These are phyloP conservation scores for Saprolegnia diclina DNA, from an alignment of 352 stramenopile genomes.

Conservation along the genomic window DNA sequence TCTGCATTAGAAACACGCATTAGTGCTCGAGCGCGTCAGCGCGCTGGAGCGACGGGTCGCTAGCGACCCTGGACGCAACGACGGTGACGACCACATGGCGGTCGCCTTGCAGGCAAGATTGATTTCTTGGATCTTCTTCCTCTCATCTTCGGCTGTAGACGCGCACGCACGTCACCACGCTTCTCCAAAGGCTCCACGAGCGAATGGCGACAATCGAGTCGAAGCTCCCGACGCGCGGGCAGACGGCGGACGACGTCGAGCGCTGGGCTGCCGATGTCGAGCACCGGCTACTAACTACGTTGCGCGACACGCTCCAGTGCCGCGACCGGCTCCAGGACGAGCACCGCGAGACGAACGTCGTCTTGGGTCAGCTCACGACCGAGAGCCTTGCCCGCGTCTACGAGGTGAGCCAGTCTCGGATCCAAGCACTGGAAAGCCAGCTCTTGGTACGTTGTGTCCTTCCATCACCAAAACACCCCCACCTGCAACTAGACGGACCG, in stretches of 20 bases:
- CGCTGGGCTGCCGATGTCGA: background rate
- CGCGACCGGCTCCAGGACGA: slow-evolving; percentile 2
- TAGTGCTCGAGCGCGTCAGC: too few relatives aligned
- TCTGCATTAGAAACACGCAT: too few relatives aligned
- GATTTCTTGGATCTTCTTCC: too few relatives aligned
- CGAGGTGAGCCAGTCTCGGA: background rate
- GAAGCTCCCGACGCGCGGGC: background rate
- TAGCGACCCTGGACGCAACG: too few relatives aligned
- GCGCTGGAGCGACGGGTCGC: too few relatives aligned
- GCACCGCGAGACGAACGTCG: background rate
- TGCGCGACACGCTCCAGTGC: background rate
- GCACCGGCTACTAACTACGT: background rate
- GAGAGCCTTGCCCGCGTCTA: slow-evolving; percentile 1
- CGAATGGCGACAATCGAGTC: background rate
- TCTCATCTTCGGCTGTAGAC: too few relatives aligned
- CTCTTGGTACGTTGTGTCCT: background rate
- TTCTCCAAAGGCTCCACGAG: background rate
- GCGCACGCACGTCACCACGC: too few relatives aligned
- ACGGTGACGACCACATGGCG: too few relatives aligned
- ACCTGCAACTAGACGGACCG: background rate
- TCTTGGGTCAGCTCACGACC: background rate
- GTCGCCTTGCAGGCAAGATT: too few relatives aligned
- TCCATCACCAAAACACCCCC: background rate
- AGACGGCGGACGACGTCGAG: background rate
- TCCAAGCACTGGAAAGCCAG: background rate